These are phyloP conservation scores for Amphibolis antarctica DNA, from an alignment of 106 monocot species.

Conservation along the genomic window DNA sequence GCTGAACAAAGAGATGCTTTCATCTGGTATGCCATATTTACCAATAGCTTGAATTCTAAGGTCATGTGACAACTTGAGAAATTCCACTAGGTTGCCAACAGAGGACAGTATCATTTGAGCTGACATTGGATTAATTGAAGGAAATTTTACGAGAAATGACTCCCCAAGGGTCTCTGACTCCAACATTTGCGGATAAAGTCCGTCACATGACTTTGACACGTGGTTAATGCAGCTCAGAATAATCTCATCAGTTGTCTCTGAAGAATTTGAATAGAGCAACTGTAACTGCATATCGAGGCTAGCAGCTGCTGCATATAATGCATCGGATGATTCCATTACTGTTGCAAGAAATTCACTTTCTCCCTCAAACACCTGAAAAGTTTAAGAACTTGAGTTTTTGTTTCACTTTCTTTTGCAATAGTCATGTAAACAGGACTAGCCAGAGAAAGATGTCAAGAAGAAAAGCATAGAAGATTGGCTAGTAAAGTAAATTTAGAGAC, in stretches of 20 bases:
- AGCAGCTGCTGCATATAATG: constrained; percentile 80
- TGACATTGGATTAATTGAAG: constrained; percentile 83
- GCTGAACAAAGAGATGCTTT: constrained; percentile 63
- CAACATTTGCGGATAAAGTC: constrained; percentile 52
- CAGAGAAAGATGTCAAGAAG: too few relatives aligned
- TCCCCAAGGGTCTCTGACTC: constrained; percentile 81
- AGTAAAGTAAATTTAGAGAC: too few relatives aligned
- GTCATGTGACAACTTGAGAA: constrained; percentile 68
- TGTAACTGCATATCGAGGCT: constrained; percentile 76
- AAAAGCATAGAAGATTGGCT: too few relatives aligned
- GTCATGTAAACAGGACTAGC: too few relatives aligned
- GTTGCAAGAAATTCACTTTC: constrained; percentile 45
- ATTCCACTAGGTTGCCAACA: constrained; percentile 59
- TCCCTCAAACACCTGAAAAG: constrained; percentile 80
- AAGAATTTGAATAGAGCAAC: constrained; percentile 64
- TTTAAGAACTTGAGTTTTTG: background rate
- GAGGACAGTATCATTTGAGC: constrained; percentile 78
- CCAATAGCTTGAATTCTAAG: constrained; percentile 63
- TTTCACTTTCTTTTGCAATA: background rate
- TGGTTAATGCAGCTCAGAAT: constrained; percentile 63
- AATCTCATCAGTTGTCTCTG: constrained; percentile 81
- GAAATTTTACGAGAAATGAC: constrained; percentile 74
- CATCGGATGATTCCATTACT: constrained; percentile 83
- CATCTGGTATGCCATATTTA: constrained; percentile 48
- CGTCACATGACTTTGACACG: constrained; percentile 18